Percentiles rank a stretch among this genome's conserved stretches.
phyloP scores from a whole-genome alignment of 169 alveolate species.

The Plasmodium gaboni region DNA sequence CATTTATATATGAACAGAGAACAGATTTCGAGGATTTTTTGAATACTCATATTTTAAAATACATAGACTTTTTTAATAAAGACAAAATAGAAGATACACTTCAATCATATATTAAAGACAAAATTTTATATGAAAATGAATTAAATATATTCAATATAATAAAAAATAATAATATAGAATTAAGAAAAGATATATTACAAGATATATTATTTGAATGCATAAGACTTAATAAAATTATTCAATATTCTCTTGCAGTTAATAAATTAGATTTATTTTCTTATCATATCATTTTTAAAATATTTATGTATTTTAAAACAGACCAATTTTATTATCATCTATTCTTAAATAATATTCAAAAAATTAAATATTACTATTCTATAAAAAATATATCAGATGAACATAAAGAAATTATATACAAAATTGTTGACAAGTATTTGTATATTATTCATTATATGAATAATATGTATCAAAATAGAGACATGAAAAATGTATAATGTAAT shows the following conservation, averaged over 20 bases:
- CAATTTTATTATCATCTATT: constrained; percentile 45
- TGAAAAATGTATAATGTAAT: no score
- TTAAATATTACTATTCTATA: constrained; percentile 49
- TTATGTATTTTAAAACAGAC: constrained; percentile 42
- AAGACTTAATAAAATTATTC: constrained; percentile 52
- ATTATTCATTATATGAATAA: constrained; percentile 26
- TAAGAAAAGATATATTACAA: constrained; percentile 34
- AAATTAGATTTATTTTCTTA: constrained; percentile 31
- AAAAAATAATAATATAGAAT: constrained; percentile 6
- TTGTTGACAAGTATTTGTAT: constrained; percentile 42
- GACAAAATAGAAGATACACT: constrained; percentile 16
- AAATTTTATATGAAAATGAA: constrained; percentile 33
- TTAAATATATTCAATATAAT: constrained; percentile 40
- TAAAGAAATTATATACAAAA: constrained; percentile 32
- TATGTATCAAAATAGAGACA: constrained; percentile 13
- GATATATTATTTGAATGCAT: constrained; percentile 54
- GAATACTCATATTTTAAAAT: constrained; percentile 36
- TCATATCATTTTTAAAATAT: constrained; percentile 25
- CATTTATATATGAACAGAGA: constrained; percentile 50
- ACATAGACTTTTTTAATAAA: constrained; percentile 31
- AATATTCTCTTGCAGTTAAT: constrained; percentile 58
- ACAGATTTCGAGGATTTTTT: constrained; percentile 37
- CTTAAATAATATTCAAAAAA: constrained; percentile 25
- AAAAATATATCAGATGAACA: constrained; percentile 40
- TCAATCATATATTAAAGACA: constrained; percentile 26